Evolutionary conservation across 441 rosid genomes (phyloP), one percentile per base, ranked within the genome.

Genomic region (Populus hybrid): DNA sequence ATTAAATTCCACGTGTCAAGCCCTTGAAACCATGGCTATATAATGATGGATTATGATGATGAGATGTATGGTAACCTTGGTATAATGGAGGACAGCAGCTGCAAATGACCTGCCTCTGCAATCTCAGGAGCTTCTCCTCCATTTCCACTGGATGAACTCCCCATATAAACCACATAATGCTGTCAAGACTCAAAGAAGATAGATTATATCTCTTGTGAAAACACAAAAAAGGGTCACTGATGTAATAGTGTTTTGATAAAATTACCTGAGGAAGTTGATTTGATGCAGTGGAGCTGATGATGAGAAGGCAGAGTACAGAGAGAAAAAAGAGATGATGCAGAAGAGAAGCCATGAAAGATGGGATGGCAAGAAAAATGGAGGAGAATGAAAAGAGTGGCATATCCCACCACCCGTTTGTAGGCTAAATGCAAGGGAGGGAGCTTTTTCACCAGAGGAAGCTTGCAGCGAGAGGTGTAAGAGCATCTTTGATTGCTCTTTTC

Each of bases 121-220:
- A 72, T 71, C 72, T 74, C 81, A 53, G 23, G 75, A 6, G 76
- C 80, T 65, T 65, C 80, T 33, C 29, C 76, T 11, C 64, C 66
- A 69, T 36, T 80, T 68, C 77, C 86, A 70, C 69, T 66, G 10
- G 85, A 78, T 59, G 89, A 80, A 73, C 91, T 85, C 79, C 98
- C 98, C 98, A 92, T 93, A 64, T 93, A 93, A 59, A 93, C 94
- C 64, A 93, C 88, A 86, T 93, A 90, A 74, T 66, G 83, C 93
- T 89, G 89, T 76, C 68, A 79, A 42, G 23, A 38, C 24, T 10
- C 14, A 18, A 0, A 2, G 2, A 38, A 36, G 9, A 26, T 18
- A 16, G 12, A 33, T 68, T 6, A 42, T 35, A 18, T 42, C 63
- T 3, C 26, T 7, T 8, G 23, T 18, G 36, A 14, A 42, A 56